Evolutionary conservation across 129 eudicot species (phyloP), one percentile per base, ranked within the genome.

Genomic region (Centella asiatica): DNA sequence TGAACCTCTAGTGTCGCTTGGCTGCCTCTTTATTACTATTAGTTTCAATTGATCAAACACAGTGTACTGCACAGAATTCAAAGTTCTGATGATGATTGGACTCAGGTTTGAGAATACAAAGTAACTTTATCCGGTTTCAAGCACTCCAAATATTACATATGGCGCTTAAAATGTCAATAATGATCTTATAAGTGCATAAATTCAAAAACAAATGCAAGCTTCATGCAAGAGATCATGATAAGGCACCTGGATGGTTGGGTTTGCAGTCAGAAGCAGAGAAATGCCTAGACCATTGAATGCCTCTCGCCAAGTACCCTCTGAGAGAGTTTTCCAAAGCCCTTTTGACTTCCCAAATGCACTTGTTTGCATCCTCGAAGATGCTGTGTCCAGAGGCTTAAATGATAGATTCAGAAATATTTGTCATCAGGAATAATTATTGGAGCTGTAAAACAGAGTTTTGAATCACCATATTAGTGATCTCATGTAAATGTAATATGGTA

Each of bases 311-410:
- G 82, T 70, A 44, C 82, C 84, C 71, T 87, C 96, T 10, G 96
- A 75, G 44, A 92, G 84, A 72, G 88, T 71, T 72, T 84, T 72
- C 90, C 80, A 79, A 31, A 92, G 70, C 57, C 98, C 98, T 76
- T 92, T 84, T 19, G 98, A 87, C 80, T 92, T 87, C 55, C 98
- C 98, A 76, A 92, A 92, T 5, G 76, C 94, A 79, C 98, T 84
- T 49, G 98, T 92, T 76, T 92, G 98, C 98, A 92, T 92, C 82
- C 87, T 84, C 57, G 98, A 92, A 44, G 98, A 87, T 63, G 95
- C 96, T 69, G 98, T 92, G 78, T 92, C 98, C 66, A 92, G 74
- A 44, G 98, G 96, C 96, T 88, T 81, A 20, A 58, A 76, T 31
- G 27, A 57, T 64, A 45, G 55, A 50, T 37, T 33, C 73, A 70